Evolutionary conservation across 2,329 filamentous ascomycete genomes (phyloP), one percentile per base, ranked within the genome.

Genomic region (Pseudocercospora macadamiae): DNA sequence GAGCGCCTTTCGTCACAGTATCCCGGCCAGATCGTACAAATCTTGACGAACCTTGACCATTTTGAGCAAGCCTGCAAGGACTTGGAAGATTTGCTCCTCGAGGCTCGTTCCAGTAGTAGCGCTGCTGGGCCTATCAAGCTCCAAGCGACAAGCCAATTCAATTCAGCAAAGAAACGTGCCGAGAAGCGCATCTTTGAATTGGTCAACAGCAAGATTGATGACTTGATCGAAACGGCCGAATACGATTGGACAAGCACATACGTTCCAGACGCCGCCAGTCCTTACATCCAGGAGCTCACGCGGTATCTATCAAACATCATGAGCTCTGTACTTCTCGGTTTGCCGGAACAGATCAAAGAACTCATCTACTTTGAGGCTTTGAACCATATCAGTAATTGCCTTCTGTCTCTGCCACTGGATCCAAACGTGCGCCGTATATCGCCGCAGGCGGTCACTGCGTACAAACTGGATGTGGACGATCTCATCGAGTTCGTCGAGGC

Each of bases 111-210:
- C 6, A 91, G 91, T 4, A 88, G 86, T 10, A 91, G 89, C 1
- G 89, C 89, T 1, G 90, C 91, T 2, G 91, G 90, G 0, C 89
- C 91, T 0, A 85, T 97, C 55, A 86, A 87, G 3, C 81, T 97
- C 4, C 84, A 83, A 23, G 95, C 96, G 0, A 97, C 95, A 0
- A 89, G 91, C 65, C 85, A 91, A 60, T 99, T 99, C 74, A 84
- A 87, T 37, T 87, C 84, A 68, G 93, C 96, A 72, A 97, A 97
- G 77, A 97, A 97, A 78, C 92, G 89, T 1, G 95, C 95, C 0
- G 93, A 97, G 72, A 96, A 97, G 77, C 89, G 96, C 30, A 97
- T 99, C 58, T 99, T 99, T 71, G 96, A 99, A 76, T 84, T 99
- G 0, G 95, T 99, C 63, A 97, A 99, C 77, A 96, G 90, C 57